Base-by-base conservation (phyloP, 2,329 filamentous ascomycete genomes). In the Aspergillus nomiae region DNA sequence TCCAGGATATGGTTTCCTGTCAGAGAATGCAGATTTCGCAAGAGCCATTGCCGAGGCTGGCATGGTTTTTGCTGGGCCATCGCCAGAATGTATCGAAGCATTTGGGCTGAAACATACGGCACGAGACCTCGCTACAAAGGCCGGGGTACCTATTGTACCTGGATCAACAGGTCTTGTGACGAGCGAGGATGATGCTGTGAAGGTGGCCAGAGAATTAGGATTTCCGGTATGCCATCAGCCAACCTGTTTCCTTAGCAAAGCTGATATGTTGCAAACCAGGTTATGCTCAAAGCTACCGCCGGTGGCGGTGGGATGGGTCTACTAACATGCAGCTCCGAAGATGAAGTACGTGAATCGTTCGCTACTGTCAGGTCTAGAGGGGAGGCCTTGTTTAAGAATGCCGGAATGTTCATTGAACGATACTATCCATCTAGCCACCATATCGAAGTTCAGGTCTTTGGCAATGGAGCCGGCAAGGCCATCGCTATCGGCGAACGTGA, bases 401-500 rank as follows among this genome's bases (percentile, higher is more conserved):
- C 92, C 69, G 91, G 92, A 7, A 90, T 96, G 81, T 87, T 96
- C 64, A 90, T 96, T 28, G 92, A 97, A 78, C 89, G 88, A 68
- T 96, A 92, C 75, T 92, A 94, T 71, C 85, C 90, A 21, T 87
- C 89, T 0, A 91, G 91, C 45, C 86, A 92, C 61, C 93, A 97
- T 73, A 91, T 97, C 62, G 93, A 97, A 77, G 91, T 97, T 6
- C 93, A 97, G 74, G 87, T 97, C 19, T 95, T 97, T 76, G 93
- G 92, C 50, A 93, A 97, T 73, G 88, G 88, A 58, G 84, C 88
- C 69, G 92, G 92, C 1, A 87, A 90, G 73, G 92, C 90, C 19
- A 89, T 96, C 11, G 89, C 90, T n/a, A 86, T 96, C 34, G 92
- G 92, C 24, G 93, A 97, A 79, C 84, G 93, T 61, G 93, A 97